Evolutionary conservation across 2,329 filamentous ascomycete species (phyloP).

Genomic region (Thelonectria discophora): DNA sequence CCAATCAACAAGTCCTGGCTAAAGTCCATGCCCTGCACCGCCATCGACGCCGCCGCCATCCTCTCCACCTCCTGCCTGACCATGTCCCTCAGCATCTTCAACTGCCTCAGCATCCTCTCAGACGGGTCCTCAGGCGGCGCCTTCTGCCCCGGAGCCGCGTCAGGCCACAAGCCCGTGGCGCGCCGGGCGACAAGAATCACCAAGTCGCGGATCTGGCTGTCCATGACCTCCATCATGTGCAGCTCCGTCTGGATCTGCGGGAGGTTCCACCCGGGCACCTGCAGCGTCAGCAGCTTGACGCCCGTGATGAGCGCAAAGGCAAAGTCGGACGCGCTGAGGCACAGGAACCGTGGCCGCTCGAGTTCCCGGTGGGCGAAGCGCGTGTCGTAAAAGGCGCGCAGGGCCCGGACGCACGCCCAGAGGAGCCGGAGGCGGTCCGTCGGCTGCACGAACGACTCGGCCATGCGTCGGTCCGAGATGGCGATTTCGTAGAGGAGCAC

Average conservation of each 20-base stretch:
- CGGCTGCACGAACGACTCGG: conserved; percentile 44
- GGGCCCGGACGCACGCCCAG: conserved; percentile 54
- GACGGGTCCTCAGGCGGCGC: conserved; percentile 45
- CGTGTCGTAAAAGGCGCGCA: conserved; percentile 51
- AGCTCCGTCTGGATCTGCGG: conserved; percentile 49
- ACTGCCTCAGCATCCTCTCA: conserved; percentile 44
- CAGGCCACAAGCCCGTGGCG: conserved; percentile 37
- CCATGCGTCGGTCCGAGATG: conserved; percentile 51
- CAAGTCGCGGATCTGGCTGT: conserved; percentile 44
- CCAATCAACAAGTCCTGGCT: conserved; percentile 37
- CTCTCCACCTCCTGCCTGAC: conserved; percentile 45
- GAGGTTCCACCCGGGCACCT: conserved; percentile 58
- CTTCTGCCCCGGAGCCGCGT: conserved; percentile 10
- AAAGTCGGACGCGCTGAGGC: conserved; percentile 57
- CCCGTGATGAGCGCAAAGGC: conserved; percentile 57
- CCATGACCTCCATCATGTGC: conserved; percentile 39
- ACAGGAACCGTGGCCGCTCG: conserved; percentile 52
- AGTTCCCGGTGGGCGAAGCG: conserved; percentile 46
- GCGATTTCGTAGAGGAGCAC: conserved; percentile 58
- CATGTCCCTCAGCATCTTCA: conserved; percentile 44
- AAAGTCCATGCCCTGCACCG: conserved; percentile 30
- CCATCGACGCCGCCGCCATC: conserved; percentile 34
- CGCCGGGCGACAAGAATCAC: conserved; percentile 43
- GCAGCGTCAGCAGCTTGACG: conserved; percentile 57
- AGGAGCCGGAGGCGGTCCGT: conserved; percentile 56